A percentile compares a stretch with the other conserved stretches of the same genome.
Conservation (phyloP, 495 filamentous ascomycete species). For the Annulohypoxylon nitens region DNA sequence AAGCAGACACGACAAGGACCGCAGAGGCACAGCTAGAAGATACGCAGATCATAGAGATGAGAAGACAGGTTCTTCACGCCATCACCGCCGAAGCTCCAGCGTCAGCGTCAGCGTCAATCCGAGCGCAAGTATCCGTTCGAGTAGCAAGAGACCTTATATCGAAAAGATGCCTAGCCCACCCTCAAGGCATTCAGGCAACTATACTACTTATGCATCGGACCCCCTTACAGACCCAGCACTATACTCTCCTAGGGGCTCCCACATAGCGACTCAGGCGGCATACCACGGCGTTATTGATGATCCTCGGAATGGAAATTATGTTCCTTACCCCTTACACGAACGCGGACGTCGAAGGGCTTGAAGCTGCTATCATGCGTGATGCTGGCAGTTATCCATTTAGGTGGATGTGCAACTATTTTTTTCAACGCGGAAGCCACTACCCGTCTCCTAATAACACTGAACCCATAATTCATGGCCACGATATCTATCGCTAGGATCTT, state of each 20-base stretch:
- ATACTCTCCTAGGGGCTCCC: conserved; percentile 29
- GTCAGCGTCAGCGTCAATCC: conserved; percentile 34
- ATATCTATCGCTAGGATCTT: conserved; percentile 7
- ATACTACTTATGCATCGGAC: conserved; percentile 14
- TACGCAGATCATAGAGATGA: conserved; percentile 31
- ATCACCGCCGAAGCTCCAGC: conserved; percentile 40
- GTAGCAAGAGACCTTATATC: conserved; percentile 48
- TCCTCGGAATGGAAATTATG: conserved; percentile 29
- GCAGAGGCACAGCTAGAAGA: conserved; percentile 36
- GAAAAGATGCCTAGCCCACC: conserved; percentile 44
- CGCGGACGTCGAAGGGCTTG: conserved; percentile 27
- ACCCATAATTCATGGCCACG: conserved; percentile 17
- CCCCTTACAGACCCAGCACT: conserved; percentile 19
- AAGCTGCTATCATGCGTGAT: not conserved
- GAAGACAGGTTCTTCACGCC: conserved; percentile 28
- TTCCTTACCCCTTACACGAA: conserved; percentile 37
- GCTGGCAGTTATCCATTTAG: not conserved
- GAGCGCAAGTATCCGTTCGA: conserved; percentile 23
- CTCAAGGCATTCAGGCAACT: conserved; percentile 24
- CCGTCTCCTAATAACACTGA: conserved; percentile 13
- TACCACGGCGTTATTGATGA: not conserved
- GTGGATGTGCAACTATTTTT: conserved; percentile 7
- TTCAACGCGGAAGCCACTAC: conserved; percentile 19
- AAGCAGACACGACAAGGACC: conserved; percentile 38
- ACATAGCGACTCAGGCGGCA: not conserved